These are phyloP conservation scores for Phytophthora vignae DNA, from an alignment of 352 stramenopile genomes.

Conservation along the genomic window DNA sequence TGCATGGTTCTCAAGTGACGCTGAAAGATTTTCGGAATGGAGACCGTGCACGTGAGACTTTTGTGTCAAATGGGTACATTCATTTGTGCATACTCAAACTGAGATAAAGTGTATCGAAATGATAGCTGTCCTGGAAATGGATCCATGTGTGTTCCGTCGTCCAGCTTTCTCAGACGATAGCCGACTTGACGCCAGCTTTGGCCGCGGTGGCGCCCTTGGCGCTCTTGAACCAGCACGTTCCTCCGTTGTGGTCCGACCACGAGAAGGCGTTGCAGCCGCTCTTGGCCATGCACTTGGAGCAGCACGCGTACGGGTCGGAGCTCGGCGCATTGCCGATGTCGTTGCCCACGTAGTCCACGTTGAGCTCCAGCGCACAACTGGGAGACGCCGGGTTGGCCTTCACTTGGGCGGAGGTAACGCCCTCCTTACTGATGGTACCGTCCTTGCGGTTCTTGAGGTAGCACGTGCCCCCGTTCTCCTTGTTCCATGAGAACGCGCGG, in stretches of 20 bases:
- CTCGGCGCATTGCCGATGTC: conserved; percentile 30
- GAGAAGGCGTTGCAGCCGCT: conserved; percentile 17
- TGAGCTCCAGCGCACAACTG: conserved; percentile 39
- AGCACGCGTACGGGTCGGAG: conserved; percentile 32
- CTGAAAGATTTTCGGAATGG: background rate
- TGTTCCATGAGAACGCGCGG: conserved; percentile 60
- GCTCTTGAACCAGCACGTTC: conserved; percentile 5
- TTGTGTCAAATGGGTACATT: background rate
- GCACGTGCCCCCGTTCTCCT: conserved; percentile 58
- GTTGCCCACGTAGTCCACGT: conserved; percentile 42
- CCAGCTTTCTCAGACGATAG: background rate
- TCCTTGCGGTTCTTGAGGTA: conserved; percentile 54
- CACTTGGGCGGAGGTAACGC: conserved; percentile 28
- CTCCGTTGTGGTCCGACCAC: background rate
- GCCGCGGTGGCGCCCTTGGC: background rate
- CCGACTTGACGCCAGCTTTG: background rate
- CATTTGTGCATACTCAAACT: background rate
- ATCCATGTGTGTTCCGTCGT: no score
- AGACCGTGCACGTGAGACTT: background rate
- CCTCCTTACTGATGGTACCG: conserved; percentile 6
- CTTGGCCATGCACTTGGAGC: conserved; percentile 39
- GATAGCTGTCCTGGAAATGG: background rate
- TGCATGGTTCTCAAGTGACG: conserved; percentile 6
- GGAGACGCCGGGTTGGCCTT: conserved; percentile 25
- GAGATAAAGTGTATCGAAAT: background rate